These are phyloP conservation scores for Mycena latifolia DNA, from an alignment of 768 basidiomycete genomes.

Conservation along the genomic window DNA sequence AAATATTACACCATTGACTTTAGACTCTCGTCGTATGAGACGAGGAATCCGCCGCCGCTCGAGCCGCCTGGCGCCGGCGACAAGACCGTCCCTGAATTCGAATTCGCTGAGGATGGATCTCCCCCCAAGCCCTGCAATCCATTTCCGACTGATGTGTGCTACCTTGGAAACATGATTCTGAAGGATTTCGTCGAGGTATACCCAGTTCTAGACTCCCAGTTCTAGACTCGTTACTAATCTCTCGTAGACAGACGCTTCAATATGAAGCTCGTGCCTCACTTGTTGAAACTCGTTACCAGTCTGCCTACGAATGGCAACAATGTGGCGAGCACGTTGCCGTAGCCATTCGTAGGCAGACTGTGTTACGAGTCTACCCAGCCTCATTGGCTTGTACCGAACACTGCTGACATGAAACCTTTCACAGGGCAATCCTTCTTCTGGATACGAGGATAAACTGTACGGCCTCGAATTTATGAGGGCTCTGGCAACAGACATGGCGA, in stretches of 20 bases:
- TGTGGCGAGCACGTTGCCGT: no score
- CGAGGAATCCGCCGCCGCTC: background rate
- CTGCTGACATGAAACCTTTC: background rate
- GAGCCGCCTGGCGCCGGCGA: background rate
- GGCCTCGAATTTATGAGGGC: background rate
- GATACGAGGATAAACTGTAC: background rate
- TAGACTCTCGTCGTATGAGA: background rate
- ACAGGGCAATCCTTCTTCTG: background rate
- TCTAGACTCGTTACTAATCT: no score
- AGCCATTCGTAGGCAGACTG: no score
- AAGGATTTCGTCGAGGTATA: background rate
- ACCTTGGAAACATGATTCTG: constrained; percentile 1
- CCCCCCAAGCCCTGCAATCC: constrained; percentile 1
- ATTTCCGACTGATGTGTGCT: background rate
- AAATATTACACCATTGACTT: constrained; percentile 22
- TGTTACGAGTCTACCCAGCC: no score
- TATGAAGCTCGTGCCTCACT: no score
- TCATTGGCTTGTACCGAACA: background rate
- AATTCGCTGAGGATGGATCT: background rate
- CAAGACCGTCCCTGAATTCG: background rate
- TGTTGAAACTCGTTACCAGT: no score
- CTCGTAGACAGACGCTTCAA: no score
- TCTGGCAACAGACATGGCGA: background rate
- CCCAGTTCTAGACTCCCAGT: no score
- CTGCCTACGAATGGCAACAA: no score